Evolutionary conservation across 164 flowering plant species (phyloP), one percentile per base, ranked within the genome.

Genomic region (Malania oleifera): DNA sequence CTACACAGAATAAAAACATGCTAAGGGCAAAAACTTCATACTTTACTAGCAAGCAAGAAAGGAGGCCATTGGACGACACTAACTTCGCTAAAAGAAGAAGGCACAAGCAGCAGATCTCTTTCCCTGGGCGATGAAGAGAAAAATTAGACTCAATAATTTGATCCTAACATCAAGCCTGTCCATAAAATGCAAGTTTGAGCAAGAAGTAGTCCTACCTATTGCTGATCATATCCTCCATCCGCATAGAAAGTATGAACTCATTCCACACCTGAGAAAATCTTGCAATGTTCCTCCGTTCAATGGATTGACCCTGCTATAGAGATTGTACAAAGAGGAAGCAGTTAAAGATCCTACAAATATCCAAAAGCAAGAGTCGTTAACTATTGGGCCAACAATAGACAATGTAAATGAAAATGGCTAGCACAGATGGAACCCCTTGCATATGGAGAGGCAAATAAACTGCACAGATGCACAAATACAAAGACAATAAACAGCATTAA

Each of bases 61-160:
- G 92, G 96, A 54, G 98, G 98, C 97, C 97, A 93, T 72, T 89
- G 98, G 57, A 86, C 78, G 62, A 87, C 96, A 39, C 86, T 67
- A 41, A 79, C 75, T 15, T 76, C 82, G 63, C 72, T 67, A 40
- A 90, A 75, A 57, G 82, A 69, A 71, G 77, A 77, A 29, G 97
- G 98, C 22, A 93, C 96, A 67, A 84, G 90, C 40, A 93, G 75
- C 74, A 93, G 71, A 72, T 86, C 82, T 70, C 77, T 86, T 58
- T 93, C 98, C 64, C 98, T 92, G 67, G 37, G 67, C 44, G 63
- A 54, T 29, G 23, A 51, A 44, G 56, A 46, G 13, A 22, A 24
- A 62, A 48, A 27, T 38, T 49, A 65, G 27, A 48, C 28, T 48
- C 24, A 63, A 35, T 44, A 56, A 52, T 29, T 54, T 31, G 53